These are phyloP conservation scores for Ceratobasidium sp. DNA, from an alignment of 1,284 basidiomycete species.

Conservation along the genomic window DNA sequence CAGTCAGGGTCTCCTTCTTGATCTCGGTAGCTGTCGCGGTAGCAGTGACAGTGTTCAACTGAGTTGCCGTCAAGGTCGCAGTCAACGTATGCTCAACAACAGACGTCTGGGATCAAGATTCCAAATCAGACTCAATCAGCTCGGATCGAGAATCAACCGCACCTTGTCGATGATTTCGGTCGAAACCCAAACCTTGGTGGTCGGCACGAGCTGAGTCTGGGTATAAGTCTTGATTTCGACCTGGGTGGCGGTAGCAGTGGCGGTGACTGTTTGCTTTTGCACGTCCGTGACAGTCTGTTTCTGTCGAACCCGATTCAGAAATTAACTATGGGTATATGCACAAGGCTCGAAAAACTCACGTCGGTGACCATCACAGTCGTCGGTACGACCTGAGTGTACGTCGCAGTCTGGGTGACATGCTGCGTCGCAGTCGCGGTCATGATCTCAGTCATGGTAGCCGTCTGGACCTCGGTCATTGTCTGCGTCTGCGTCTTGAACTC, in stretches of 20 bases:
- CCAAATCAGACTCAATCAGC: neutral
- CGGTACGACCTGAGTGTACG: slow-evolving; percentile 26
- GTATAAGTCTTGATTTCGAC: slow-evolving; percentile 31
- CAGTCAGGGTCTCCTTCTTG: slow-evolving; percentile 22
- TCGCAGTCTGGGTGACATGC: slow-evolving; percentile 17
- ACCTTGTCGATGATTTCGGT: slow-evolving; percentile 41
- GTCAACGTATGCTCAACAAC: slow-evolving; percentile 28
- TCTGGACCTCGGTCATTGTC: slow-evolving; percentile 40
- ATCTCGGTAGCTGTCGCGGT: slow-evolving; percentile 42
- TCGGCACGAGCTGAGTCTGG: slow-evolving; percentile 41
- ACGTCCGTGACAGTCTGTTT: slow-evolving; percentile 32
- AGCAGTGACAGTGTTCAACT: slow-evolving; percentile 40
- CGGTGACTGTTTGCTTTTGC: slow-evolving; percentile 31
- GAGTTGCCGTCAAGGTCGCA: slow-evolving; percentile 23
- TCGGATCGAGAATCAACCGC: neutral
- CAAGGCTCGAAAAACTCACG: neutral
- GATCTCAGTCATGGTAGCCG: slow-evolving; percentile 39
- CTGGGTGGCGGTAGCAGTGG: slow-evolving; percentile 37
- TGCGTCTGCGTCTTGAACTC: slow-evolving; percentile 19
- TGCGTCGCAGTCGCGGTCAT: slow-evolving; percentile 4
- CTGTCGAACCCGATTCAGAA: neutral
- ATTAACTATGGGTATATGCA: neutral
- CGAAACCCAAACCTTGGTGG: slow-evolving; percentile 43
- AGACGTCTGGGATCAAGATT: neutral
- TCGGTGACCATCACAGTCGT: slow-evolving; percentile 30